Base-by-base conservation (phyloP, 371 early-diverging fungal species). In the Catenaria anguillulae region DNA sequence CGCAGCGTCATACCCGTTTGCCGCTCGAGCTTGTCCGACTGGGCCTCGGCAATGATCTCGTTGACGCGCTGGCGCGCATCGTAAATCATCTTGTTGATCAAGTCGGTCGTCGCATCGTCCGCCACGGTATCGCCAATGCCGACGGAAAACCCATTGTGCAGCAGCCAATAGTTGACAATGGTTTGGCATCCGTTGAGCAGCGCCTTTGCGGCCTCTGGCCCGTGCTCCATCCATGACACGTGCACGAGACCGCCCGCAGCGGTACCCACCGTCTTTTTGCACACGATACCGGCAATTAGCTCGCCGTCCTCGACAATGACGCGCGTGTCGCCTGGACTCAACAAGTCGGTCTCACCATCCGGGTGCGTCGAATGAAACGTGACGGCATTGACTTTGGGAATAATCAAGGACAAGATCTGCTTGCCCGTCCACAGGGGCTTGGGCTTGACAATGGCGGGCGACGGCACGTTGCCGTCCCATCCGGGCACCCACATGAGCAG, bases 71-170 rank as follows among this genome's bases (percentile, higher is more conserved):
- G 72, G 68, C 93, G 93, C 40, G 97, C 90, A 56, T 79, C 80
- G 56, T 74, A 75, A 73, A 98, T 97, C 55, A 87, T 86, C 45
- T 80, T 80, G 55, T 86, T 87, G 63, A 99, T 92, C 4, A 73
- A 73, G 50, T 83, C 77, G 87, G 95, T 93, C 24, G 98, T 93
- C 24, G 65, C 69, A 33, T 76, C 73, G 73, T 96, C 96, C 31
- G 98, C 95, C 71, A 99, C 88, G 2, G 98, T 94, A 71, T 99
- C 99, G 65, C 99, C 99, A 68, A 99, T 98, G 71, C 99, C 99
- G 58, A 99, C 92, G 71, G 94, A 92, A 70, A 99, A 99, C 8
- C 93, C 87, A 64, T 93, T 83, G 67, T 90, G 91, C 65, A 90
- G 69, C 45, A 99, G 74, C 94, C 96, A 99, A 74, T 90, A 86